Conservation (phyloP, 2,329 filamentous ascomycete genomes). For the Stachybotrys echinatus region DNA sequence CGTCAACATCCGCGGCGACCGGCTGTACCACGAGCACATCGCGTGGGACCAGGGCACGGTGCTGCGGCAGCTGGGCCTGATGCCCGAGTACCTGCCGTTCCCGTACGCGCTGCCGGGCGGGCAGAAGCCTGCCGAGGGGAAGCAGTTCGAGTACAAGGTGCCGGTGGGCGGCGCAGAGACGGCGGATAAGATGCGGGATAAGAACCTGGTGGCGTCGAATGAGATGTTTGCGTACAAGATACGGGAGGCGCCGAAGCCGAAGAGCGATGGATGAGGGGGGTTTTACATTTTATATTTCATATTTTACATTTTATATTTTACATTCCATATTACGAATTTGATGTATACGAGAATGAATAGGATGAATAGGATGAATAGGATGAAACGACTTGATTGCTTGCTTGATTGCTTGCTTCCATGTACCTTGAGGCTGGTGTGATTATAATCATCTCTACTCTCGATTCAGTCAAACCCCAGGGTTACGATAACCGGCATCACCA, state of each 20-base stretch:
- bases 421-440: too few relatives aligned
- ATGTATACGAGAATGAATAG: too few relatives aligned
- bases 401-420: too few relatives aligned
- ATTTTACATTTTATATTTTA: too few relatives aligned
- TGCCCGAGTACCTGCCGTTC: constrained; percentile 57
- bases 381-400: too few relatives aligned
- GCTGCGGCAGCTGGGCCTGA: constrained; percentile 51
- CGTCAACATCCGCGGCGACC: constrained; percentile 58
- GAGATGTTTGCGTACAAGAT: constrained; percentile 21
- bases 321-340: too few relatives aligned
- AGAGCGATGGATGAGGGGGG: background rate
- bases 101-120: constrained; percentile 45
- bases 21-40: constrained; percentile 62
- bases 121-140: constrained; percentile 13
- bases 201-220: constrained; percentile 23
- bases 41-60: constrained; percentile 64
- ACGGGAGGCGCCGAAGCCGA: constrained; percentile 6
- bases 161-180: constrained; percentile 25
- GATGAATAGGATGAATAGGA: too few relatives aligned
- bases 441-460: too few relatives aligned
- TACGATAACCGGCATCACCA: too few relatives aligned
- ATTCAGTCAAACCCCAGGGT: too few relatives aligned
- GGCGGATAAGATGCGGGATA: constrained; percentile 24
- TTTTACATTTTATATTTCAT: too few relatives aligned
- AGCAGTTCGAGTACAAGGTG: constrained; percentile 20